phyloP scores from a whole-genome alignment of 2,329 filamentous ascomycete genomes.

The Pseudocercospora crystallina region DNA sequence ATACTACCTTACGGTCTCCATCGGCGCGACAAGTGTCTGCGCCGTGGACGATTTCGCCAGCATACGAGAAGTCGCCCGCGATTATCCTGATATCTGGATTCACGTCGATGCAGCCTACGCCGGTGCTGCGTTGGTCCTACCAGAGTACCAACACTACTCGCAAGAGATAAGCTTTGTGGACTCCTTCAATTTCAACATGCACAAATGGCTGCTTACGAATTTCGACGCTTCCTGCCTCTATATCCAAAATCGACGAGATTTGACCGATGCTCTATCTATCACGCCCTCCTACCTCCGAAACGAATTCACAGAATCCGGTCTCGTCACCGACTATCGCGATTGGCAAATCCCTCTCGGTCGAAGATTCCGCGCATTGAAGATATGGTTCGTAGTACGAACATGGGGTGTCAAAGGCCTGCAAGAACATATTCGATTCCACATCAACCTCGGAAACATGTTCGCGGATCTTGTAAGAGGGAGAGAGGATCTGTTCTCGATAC shows the following conservation, averaged over 20 bases:
- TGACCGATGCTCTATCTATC: slow-evolving; percentile 78
- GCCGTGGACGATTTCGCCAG: slow-evolving; percentile 78
- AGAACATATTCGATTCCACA: slow-evolving; percentile 67
- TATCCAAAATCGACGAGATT: slow-evolving; percentile 70
- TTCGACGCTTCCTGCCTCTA: slow-evolving; percentile 84
- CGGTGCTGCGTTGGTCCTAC: slow-evolving; percentile 76
- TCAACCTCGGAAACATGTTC: slow-evolving; percentile 71
- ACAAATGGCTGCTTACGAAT: slow-evolving; percentile 95
- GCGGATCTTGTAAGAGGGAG: slow-evolving; percentile 58
- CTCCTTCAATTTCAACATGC: slow-evolving; percentile 93
- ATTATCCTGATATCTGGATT: slow-evolving; percentile 72
- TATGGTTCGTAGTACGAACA: slow-evolving; percentile 88
- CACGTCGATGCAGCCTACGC: slow-evolving; percentile 94
- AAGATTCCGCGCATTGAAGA: slow-evolving; percentile 83
- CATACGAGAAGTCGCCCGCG: slow-evolving; percentile 58
- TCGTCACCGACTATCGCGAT: slow-evolving; percentile 93
- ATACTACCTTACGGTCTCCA: slow-evolving; percentile 79
- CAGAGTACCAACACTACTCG: slow-evolving; percentile 73
- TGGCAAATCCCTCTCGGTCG: slow-evolving; percentile 95
- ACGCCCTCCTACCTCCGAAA: slow-evolving; percentile 82
- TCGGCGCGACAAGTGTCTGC: slow-evolving; percentile 87
- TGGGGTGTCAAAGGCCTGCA: slow-evolving; percentile 78
- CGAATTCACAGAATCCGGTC: slow-evolving; percentile 72
- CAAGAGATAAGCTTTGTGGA: slow-evolving; percentile 67
- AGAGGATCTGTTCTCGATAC: slow-evolving; percentile 70